Base-by-base conservation (phyloP, 2,329 filamentous ascomycete genomes). In the Aspergillus cejpii region DNA sequence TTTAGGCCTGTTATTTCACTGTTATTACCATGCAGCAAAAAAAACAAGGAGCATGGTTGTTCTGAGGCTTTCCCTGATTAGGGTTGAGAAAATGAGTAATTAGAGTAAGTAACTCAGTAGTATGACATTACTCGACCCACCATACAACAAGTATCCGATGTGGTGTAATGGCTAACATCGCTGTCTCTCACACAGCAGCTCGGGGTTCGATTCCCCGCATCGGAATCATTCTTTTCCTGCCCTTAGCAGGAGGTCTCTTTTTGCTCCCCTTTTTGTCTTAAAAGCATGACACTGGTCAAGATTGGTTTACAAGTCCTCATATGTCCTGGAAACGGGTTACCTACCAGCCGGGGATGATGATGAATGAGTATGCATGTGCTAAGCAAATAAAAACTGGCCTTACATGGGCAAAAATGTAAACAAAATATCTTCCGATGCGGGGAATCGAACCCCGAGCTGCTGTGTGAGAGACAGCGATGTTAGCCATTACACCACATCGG, bases 401-500 rank as follows among this genome's bases (percentile, higher is more conserved):
- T 3, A 14, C n/a, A 8, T 15, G 14, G 8, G 2, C 5, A 3
- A 15, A 5, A 33, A 6, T 10, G 11, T n/a, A 8, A 33, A 10
- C 3, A 33, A 33, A 33, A 33, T 5, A 11, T 17, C 8, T 33
- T 34, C 31, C 29, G 29, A 33, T 33, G 29, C 29, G 29, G 29
- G 29, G 29, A 33, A 33, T 33, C 29, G 29, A 33, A 33, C 29
- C 29, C 29, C 29, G 29, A 33, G 29, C 29, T 33, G 29, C 29
- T 33, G 29, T 33, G 29, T 33, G 29, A 33, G 29, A 33, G 29
- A 33, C 29, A 33, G 29, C 29, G 29, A 33, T 33, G 29, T 33
- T 33, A 10, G 7, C 29, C 29, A 33, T 33, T 33, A 33, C 29
- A 33, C 29, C 29, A 33, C 29, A 33, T 33, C 29, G 29, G 29